phyloP scores from a whole-genome alignment of 352 stramenopile genomes.

The Phytophthora citrophthora region DNA sequence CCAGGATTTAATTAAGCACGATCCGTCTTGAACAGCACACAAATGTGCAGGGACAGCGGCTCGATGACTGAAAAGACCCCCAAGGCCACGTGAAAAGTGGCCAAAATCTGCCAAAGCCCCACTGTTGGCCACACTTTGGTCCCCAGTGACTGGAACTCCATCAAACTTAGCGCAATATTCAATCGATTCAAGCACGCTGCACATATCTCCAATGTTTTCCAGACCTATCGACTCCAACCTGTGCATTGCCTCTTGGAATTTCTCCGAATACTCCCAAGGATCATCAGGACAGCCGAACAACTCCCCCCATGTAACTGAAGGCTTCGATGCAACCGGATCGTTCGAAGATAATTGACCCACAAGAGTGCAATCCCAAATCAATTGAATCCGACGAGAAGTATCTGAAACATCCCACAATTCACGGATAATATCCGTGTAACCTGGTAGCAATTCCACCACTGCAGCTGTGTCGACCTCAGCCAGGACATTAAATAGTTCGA shows the following conservation, averaged over 20 bases:
- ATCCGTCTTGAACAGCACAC: neutral
- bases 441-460: neutral
- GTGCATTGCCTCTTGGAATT: neutral
- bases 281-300: neutral
- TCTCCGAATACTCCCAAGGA: neutral
- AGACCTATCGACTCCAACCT: neutral
- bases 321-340: neutral
- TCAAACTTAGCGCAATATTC: neutral
- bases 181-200: neutral
- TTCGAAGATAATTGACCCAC: neutral
- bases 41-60: neutral
- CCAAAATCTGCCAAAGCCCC: neutral
- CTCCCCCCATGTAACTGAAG: neutral
- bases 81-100: neutral
- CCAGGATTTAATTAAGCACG: neutral
- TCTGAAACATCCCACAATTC: neutral
- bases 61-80: neutral
- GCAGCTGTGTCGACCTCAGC: neutral
- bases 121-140: neutral
- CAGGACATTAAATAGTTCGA: neutral
- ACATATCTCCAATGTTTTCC: neutral
- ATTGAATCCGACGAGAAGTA: neutral
- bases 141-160: neutral
- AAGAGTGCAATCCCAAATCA: neutral
- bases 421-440: neutral